Percentiles rank a stretch among this genome's conserved stretches.
phyloP scores from a whole-genome alignment of 2,329 filamentous ascomycete genomes.

The Neurospora sp. region DNA sequence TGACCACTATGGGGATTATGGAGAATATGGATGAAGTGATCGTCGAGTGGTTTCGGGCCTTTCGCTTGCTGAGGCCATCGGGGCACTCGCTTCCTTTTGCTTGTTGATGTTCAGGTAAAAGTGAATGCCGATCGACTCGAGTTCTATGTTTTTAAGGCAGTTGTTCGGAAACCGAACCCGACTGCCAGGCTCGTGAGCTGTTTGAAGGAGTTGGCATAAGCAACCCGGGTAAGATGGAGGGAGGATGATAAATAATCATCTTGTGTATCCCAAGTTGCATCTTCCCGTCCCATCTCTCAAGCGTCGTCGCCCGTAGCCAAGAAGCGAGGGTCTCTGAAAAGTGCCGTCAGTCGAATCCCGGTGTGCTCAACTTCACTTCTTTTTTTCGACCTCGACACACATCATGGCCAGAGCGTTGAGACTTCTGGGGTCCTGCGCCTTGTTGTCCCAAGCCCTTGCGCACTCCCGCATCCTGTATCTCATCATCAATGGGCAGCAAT shows the following conservation, averaged over 20 bases:
- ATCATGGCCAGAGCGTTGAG: neutral
- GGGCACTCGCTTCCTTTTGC: neutral
- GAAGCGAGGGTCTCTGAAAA: neutral
- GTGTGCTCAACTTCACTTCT: neutral
- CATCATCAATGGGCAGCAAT: conserved; percentile 35
- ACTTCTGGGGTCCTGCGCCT: neutral
- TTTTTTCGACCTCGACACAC: neutral
- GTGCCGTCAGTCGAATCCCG: neutral
- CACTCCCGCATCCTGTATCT: conserved; percentile 25
- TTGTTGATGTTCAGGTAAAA: neutral
- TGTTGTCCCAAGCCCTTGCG: conserved; percentile 2
- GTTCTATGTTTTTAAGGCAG: neutral
- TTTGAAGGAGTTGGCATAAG: neutral
- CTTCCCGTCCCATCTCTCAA: neutral
- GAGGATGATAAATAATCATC: neutral
- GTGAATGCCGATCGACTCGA: neutral
- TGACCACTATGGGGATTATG: neutral
- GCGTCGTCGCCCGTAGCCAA: neutral
- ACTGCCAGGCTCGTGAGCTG: neutral
- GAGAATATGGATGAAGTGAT: neutral
- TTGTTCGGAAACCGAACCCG: neutral
- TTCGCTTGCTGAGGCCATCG: neutral
- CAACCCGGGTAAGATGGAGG: neutral
- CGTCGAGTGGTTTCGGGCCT: neutral
- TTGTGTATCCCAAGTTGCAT: neutral